A percentile compares a stretch with the other conserved stretches of the same genome.
Conservation (phyloP, 2,329 filamentous ascomycete genomes). For the Coniochaeta pulveracea region DNA sequence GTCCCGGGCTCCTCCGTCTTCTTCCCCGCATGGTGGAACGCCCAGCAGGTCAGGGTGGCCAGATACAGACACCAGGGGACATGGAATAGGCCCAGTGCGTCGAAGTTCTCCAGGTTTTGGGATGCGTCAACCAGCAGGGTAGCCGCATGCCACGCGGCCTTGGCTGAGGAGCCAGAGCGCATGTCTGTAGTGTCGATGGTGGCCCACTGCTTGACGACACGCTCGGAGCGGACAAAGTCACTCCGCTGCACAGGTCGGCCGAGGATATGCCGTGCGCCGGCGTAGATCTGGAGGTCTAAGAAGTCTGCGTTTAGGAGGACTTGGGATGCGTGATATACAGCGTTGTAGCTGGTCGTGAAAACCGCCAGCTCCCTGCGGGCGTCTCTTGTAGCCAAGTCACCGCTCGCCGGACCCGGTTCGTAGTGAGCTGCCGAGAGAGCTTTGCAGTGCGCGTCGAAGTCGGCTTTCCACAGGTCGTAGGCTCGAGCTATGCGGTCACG, state of each 20-base stretch:
- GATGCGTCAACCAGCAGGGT: slow-evolving; percentile 37
- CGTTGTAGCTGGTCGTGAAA: slow-evolving; percentile 36
- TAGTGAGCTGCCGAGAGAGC: slow-evolving; percentile 12
- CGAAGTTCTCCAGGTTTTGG: slow-evolving; percentile 32
- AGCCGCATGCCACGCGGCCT: slow-evolving; percentile 42
- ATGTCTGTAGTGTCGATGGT: slow-evolving; percentile 8
- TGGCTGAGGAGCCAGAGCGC: slow-evolving; percentile 20
- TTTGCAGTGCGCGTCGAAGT: slow-evolving; percentile 41
- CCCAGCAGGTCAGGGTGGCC: slow-evolving; percentile 46
- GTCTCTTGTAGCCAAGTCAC: slow-evolving; percentile 14
- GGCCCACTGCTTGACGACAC: slow-evolving; percentile 39
- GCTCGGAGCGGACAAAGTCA: slow-evolving; percentile 39
- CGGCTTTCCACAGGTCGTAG: slow-evolving; percentile 45
- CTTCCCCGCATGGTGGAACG: slow-evolving; percentile 34
- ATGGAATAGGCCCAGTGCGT: slow-evolving; percentile 43
- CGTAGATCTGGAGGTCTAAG: slow-evolving; percentile 50
- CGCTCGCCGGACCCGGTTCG: slow-evolving; percentile 17
- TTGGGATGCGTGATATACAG: slow-evolving; percentile 47
- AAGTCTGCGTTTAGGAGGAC: slow-evolving; percentile 46
- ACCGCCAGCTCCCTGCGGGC: slow-evolving; percentile 26
- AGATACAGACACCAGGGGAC: slow-evolving; percentile 53
- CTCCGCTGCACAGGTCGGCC: slow-evolving; percentile 37
- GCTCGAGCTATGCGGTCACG: slow-evolving; percentile 36
- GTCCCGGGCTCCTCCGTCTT: slow-evolving; percentile 10
- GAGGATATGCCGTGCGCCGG: slow-evolving; percentile 46